Evolutionary conservation across 306 rosid species (phyloP).

Genomic region (Vigna unguiculata): DNA sequence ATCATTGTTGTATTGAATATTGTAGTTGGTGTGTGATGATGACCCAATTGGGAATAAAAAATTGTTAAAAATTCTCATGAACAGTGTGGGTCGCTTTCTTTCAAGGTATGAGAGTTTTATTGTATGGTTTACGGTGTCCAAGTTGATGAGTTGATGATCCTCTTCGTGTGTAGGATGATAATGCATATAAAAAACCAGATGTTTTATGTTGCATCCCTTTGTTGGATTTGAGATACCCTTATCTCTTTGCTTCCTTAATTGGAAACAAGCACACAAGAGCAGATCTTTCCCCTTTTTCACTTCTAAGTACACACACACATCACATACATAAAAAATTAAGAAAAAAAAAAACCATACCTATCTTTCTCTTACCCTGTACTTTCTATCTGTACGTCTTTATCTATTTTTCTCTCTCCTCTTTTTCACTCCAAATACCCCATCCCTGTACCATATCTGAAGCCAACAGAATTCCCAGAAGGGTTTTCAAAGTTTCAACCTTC

Average conservation of each 20-base stretch:
- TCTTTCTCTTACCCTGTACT: constrained; percentile 26
- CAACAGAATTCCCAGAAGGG: constrained; percentile 39
- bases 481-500: constrained; percentile 36
- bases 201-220: constrained; percentile 80
- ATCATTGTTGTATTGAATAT: constrained; percentile 15
- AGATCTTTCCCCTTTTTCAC: constrained; percentile 48
- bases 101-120: constrained; percentile 41
- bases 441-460: constrained; percentile 6
- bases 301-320: constrained; percentile 55
- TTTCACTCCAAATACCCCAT: constrained; percentile 9
- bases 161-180: neutral
- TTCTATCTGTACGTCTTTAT: constrained; percentile 36
- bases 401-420: constrained; percentile 53
- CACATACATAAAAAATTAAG: neutral
- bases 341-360: constrained; percentile 4
- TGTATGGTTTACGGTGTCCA: constrained; percentile 45
- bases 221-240: constrained; percentile 61
- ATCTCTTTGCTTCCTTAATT: constrained; percentile 75
- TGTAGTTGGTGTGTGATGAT: constrained; percentile 36
- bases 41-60: constrained; percentile 34
- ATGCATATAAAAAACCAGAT: constrained; percentile 58
- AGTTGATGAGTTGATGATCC: constrained; percentile 41
- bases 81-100: constrained; percentile 58
- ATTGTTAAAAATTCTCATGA: constrained; percentile 5
- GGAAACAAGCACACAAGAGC: constrained; percentile 49